Evolutionary conservation across 2,329 filamentous ascomycete genomes (phyloP), one percentile per base, ranked within the genome.

Genomic region (Fusarium mexicanum): DNA sequence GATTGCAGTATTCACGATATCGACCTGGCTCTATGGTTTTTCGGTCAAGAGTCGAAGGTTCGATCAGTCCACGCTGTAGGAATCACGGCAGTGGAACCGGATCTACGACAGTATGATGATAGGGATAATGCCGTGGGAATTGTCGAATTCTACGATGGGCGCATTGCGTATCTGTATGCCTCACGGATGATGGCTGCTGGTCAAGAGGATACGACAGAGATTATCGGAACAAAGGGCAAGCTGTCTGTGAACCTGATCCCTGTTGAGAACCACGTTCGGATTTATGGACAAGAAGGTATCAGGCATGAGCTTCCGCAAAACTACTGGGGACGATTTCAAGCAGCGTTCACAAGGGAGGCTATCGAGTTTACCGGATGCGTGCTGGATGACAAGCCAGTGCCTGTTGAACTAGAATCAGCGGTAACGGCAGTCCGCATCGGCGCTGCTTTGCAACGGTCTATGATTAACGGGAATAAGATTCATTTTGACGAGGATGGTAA

Each of bases 1-100:
- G 91, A 93, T 83, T 91, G 89, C 82, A 89, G 88, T 57, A 89
- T 93, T 78, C 91, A 93, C 82, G 91, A 93, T 78, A 92, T 93
- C 14, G 78, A 80, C 57, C 61, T 80, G 17, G 78, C 79, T 0
- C 53, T 80, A 38, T 80, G 78, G 75, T 80, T 80, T 68, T 80
- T 80, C 22, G 78, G 78, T 14, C 72, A 80, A 20, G 78, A 80
- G 41, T 71, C 71, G 17, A 72, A 73, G 11, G 73, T 78, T 58
- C 75, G 73, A 69, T 78, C 74, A 14, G 78, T 80, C 2, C 76
- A 77, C 14, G 79, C 79, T 6, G 67, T 79, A 1, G 79, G 79
- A 13, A 80, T 80, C 54, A 78, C 75, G 2, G 78, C 78, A 3
- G 78, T 80, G 35, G 74, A 79, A 55, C 76, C 76, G 17, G 79